These are phyloP conservation scores for Asclepias syriaca DNA, from an alignment of 257 asterid genomes.

Conservation along the genomic window DNA sequence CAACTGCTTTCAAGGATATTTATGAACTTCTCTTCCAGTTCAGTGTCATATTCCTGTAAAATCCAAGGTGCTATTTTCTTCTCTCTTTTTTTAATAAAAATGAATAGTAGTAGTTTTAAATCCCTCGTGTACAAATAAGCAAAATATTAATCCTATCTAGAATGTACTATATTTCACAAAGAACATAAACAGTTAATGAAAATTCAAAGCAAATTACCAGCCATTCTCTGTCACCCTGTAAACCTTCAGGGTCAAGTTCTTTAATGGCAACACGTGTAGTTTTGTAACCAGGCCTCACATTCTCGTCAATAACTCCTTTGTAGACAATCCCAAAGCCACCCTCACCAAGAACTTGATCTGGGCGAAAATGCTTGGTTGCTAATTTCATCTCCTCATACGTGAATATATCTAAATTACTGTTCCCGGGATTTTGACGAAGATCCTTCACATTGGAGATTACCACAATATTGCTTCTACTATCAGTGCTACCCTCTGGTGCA, in stretches of 20 bases:
- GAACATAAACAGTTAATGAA: not conserved
- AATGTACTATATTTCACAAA: not conserved
- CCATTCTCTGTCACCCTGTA: constrained; percentile 97
- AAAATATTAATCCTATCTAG: not conserved
- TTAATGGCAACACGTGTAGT: constrained; percentile 71
- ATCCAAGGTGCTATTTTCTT: not conserved
- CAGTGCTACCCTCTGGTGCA: constrained; percentile 17
- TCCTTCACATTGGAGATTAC: constrained; percentile 69
- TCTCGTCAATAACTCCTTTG: constrained; percentile 76
- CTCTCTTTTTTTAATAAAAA: not conserved
- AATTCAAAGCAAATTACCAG: constrained; percentile 31
- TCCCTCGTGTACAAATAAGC: not conserved
- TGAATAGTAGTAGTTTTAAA: not conserved
- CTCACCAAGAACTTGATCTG: constrained; percentile 82
- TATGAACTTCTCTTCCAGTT: not conserved
- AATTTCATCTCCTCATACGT: constrained; percentile 86
- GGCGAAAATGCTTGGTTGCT: constrained; percentile 86
- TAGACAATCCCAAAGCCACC: constrained; percentile 94
- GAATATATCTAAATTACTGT: constrained; percentile 71
- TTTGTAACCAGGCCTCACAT: constrained; percentile 60
- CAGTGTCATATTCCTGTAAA: not conserved
- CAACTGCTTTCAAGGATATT: not conserved
- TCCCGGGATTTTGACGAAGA: constrained; percentile 65
- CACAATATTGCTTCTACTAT: constrained; percentile 31
- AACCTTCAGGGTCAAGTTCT: constrained; percentile 89